Conservation (phyloP, 345 rosid species). For the Murraya koenigii region DNA sequence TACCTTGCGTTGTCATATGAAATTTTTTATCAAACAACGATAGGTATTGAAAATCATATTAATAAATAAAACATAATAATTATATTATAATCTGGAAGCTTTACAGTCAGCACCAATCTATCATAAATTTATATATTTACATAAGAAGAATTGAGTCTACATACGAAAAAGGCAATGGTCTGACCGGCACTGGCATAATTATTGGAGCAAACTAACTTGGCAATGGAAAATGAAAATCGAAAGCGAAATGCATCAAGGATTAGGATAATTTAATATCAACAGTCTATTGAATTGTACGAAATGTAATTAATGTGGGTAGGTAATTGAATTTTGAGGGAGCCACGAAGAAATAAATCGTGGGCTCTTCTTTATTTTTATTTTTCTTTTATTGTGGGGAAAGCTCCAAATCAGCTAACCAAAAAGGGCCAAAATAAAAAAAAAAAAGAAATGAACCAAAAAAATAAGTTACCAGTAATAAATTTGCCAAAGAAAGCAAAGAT, state of each 20-base stretch:
- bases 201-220: neutral
- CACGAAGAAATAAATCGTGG: neutral
- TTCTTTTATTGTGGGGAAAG: neutral
- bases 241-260: neutral
- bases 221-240: neutral
- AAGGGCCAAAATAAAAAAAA: no score
- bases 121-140: no score
- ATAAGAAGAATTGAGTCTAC: no score
- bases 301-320: neutral
- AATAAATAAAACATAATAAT: no score
- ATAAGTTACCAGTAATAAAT: neutral
- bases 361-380: neutral
- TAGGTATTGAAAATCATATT: no score
- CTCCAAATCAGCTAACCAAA: neutral
- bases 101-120: no score
- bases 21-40: no score
- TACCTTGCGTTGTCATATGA: no score
- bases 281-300: neutral
- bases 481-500: no score
- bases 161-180: no score
- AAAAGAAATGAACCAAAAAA: neutral
- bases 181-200: no score
- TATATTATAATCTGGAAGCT: no score
- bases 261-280: neutral
- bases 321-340: neutral